phyloP scores from a whole-genome alignment of 163 green algal genomes.

The Scenedesmus sp. region DNA sequence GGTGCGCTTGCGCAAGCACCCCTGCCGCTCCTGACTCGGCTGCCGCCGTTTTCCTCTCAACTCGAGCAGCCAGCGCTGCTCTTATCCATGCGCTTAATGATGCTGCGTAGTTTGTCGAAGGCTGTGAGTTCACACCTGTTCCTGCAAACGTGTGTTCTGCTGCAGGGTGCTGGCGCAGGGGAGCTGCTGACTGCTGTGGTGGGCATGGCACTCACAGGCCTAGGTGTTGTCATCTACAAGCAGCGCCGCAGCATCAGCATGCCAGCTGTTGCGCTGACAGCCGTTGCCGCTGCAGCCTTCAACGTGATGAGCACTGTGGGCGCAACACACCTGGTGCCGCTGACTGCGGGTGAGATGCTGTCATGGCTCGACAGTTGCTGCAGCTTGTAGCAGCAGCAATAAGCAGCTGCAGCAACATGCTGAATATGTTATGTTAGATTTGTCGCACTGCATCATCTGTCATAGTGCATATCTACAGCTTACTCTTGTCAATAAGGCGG shows the following conservation, averaged over 20 bases:
- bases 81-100: not conserved
- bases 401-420: not conserved
- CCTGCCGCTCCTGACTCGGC: no score
- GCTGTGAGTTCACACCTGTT: not conserved
- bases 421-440: no score
- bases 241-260: not conserved
- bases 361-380: not conserved
- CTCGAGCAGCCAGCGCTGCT: not conserved
- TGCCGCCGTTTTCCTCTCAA: no score
- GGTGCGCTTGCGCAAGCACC: not conserved
- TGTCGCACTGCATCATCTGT: not conserved
- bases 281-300: slow-evolving; percentile 1
- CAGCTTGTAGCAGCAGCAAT: not conserved
- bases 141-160: not conserved
- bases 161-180: slow-evolving; percentile 13
- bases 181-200: not conserved
- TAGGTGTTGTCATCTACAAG: slow-evolving; percentile 28
- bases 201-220: slow-evolving; percentile 7
- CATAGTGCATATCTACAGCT: not conserved
- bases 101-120: not conserved
- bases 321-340: not conserved
- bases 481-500: not conserved
- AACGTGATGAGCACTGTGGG: not conserved
- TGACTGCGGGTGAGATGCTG: not conserved
- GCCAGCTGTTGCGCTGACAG: not conserved